Evolutionary conservation across 2,329 filamentous ascomycete genomes (phyloP).

Genomic region (Colletotrichum spinosum): DNA sequence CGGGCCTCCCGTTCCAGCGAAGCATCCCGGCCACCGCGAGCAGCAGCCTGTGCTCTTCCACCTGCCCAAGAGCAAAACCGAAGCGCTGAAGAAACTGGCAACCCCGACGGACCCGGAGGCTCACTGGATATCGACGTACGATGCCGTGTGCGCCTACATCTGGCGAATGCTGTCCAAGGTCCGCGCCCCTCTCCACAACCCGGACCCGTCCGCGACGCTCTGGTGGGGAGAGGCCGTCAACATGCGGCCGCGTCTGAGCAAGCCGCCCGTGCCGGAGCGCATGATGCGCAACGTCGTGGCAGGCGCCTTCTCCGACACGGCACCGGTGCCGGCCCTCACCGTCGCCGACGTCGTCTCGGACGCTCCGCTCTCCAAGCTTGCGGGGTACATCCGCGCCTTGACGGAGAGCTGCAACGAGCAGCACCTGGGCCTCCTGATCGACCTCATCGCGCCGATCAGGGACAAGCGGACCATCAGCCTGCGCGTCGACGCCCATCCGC

Average conservation of each 20-base stretch:
- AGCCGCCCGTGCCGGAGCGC: constrained; percentile 46
- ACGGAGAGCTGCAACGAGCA: constrained; percentile 50
- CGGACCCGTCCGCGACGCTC: constrained; percentile 42
- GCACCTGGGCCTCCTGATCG: constrained; percentile 44
- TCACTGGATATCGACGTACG: constrained; percentile 58
- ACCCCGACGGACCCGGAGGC: constrained; percentile 43
- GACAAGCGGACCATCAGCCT: constrained; percentile 51
- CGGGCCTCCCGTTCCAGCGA: constrained; percentile 43
- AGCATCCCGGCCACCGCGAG: constrained; percentile 45
- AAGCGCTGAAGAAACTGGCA: constrained; percentile 51
- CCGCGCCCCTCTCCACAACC: constrained; percentile 49
- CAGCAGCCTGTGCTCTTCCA: constrained; percentile 52
- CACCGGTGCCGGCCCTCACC: constrained; percentile 44
- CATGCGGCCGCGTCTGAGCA: constrained; percentile 51
- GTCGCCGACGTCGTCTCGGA: constrained; percentile 49
- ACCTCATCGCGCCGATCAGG: constrained; percentile 47
- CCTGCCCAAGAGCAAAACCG: constrained; percentile 55
- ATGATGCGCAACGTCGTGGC: constrained; percentile 51
- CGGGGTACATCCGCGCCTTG: constrained; percentile 50
- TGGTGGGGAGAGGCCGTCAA: constrained; percentile 53
- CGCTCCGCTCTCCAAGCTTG: constrained; percentile 48
- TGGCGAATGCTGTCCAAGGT: constrained; percentile 53
- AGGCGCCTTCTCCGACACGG: constrained; percentile 42
- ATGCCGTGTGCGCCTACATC: constrained; percentile 54
- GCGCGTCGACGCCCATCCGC: constrained; percentile 49